These are phyloP conservation scores for Metschnikowia bowlesiae DNA, from an alignment of 805 yeast species.

Conservation along the genomic window DNA sequence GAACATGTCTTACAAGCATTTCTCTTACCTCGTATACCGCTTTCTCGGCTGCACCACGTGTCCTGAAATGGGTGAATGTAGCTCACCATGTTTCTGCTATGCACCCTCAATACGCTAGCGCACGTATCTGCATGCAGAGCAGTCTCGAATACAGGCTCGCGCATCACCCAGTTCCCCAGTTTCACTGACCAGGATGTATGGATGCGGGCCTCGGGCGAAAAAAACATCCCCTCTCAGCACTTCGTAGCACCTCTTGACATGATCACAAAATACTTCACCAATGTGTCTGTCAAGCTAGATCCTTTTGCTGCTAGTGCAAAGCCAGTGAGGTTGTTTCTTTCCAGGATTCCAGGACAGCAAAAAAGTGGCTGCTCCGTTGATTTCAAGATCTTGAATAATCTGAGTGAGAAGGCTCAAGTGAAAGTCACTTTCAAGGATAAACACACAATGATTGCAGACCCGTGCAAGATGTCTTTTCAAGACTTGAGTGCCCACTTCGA, in stretches of 20 bases:
- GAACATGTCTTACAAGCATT: no score
- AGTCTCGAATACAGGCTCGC: no score
- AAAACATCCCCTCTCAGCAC: neutral
- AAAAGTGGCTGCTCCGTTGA: slow-evolving; percentile 57
- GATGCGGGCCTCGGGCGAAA: neutral
- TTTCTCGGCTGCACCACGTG: no score
- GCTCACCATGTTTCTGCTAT: no score
- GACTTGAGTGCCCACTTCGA: slow-evolving; percentile 70
- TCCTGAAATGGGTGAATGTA: no score
- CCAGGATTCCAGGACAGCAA: slow-evolving; percentile 74
- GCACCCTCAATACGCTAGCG: no score
- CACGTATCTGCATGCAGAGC: no score
- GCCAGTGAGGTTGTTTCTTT: slow-evolving; percentile 72
- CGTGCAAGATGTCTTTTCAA: slow-evolving; percentile 47
- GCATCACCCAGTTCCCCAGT: neutral
- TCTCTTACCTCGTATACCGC: no score
- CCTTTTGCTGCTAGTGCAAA: slow-evolving; percentile 70
- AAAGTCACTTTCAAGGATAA: slow-evolving; percentile 81
- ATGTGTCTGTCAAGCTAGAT: slow-evolving; percentile 70
- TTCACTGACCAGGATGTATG: neutral
- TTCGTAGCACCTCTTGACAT: slow-evolving; percentile 30
- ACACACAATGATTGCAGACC: slow-evolving; percentile 62
- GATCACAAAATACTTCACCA: slow-evolving; percentile 88
- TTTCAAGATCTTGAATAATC: slow-evolving; percentile 51
- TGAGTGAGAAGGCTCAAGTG: slow-evolving; percentile 50